Evolutionary conservation across 371 early-diverging fungal genomes (phyloP).

Genomic region (Mortierella sp.): DNA sequence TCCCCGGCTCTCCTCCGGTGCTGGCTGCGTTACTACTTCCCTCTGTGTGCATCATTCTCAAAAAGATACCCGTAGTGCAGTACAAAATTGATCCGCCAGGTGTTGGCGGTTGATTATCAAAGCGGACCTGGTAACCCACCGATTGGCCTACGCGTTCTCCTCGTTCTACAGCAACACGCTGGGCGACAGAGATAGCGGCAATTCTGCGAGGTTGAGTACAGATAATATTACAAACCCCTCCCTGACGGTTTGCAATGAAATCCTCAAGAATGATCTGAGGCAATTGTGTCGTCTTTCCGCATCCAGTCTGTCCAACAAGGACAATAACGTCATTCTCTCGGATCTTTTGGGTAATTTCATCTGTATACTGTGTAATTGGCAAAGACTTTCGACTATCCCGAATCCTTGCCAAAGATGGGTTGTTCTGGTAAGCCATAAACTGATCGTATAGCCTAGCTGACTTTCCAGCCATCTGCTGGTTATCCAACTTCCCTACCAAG

Average conservation of each 20-base stretch:
- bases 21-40: conserved; percentile 24
- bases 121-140: conserved; percentile 81
- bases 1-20: conserved; percentile 9
- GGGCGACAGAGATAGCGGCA: conserved; percentile 87
- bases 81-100: conserved; percentile 65
- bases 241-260: conserved; percentile 47
- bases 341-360: conserved; percentile 62
- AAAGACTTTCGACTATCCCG: conserved; percentile 41
- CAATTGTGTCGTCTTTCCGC: conserved; percentile 86
- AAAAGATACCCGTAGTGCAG: conserved; percentile 72
- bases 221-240: conserved; percentile 66
- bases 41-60: conserved; percentile 67
- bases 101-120: conserved; percentile 62
- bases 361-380: conserved; percentile 55
- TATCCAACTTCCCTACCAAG: conserved; percentile 43
- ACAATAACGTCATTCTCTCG: conserved; percentile 70
- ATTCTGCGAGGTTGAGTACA: conserved; percentile 91
- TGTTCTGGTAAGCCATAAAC: conserved; percentile 35
- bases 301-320: conserved; percentile 84
- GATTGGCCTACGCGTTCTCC: conserved; percentile 58
- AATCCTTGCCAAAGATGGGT: conserved; percentile 33
- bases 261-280: conserved; percentile 79
- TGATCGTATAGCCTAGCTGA: conserved; percentile 50
- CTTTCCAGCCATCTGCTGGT: conserved; percentile 45
- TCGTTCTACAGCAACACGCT: conserved; percentile 79